Evolutionary conservation across 768 basidiomycete genomes (phyloP).

Genomic region (Trametes coccinea): DNA sequence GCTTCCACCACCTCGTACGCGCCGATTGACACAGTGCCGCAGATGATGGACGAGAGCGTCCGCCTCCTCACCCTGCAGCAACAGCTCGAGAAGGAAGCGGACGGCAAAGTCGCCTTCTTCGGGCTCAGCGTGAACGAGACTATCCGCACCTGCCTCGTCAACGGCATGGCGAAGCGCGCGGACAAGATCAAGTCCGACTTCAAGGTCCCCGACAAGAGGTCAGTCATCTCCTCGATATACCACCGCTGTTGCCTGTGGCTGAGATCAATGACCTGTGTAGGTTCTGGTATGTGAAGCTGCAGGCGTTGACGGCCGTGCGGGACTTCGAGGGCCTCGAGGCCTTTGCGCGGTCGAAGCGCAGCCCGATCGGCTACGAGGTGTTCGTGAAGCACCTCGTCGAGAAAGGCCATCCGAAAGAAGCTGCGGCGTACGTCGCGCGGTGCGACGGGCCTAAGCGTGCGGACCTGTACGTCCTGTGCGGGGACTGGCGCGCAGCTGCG

Average conservation of each 20-base stretch:
- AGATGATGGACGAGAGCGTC: conserved; percentile 92
- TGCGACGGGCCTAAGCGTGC: conserved; percentile 84
- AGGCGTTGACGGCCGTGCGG: conserved; percentile 72
- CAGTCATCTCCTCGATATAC: neutral
- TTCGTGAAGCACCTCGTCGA: conserved; percentile 80
- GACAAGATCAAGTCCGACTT: conserved; percentile 89
- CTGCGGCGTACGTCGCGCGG: conserved; percentile 70
- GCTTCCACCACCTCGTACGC: neutral
- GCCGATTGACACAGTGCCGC: neutral
- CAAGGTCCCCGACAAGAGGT: conserved; percentile 96
- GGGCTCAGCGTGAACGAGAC: conserved; percentile 88
- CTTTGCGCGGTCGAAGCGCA: conserved; percentile 85
- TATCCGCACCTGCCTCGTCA: conserved; percentile 72
- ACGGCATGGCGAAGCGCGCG: conserved; percentile 81
- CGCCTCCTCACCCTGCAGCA: conserved; percentile 81
- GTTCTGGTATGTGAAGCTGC: conserved; percentile 92
- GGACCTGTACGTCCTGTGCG: conserved; percentile 87
- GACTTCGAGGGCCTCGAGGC: conserved; percentile 87
- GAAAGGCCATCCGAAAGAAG: conserved; percentile 75
- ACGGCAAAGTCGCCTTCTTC: conserved; percentile 77
- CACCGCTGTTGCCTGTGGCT: neutral
- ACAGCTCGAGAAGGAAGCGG: conserved; percentile 82
- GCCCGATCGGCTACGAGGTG: conserved; percentile 94
- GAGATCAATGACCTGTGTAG: conserved; percentile 41
- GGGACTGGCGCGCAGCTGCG: conserved; percentile 87